Base-by-base conservation (phyloP, 1,284 basidiomycete genomes). In the Sanghuangporus sanghuang region DNA sequence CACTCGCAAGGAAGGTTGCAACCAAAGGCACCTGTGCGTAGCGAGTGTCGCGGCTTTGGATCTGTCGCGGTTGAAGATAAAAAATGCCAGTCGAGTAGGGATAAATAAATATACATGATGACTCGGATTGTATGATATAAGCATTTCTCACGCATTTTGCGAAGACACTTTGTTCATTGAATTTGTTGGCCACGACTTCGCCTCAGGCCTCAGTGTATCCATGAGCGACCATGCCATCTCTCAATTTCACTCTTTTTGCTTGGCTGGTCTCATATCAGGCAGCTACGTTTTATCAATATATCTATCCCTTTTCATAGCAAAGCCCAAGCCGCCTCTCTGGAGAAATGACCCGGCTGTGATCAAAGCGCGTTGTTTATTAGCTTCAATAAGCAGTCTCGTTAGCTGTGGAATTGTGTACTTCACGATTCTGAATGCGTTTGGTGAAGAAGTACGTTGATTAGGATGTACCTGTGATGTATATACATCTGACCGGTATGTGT, bases 271-370 rank as follows among this genome's bases (percentile, higher is more conserved):
- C 27, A 42, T 61, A 11, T 56, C 63, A 18, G 32, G 44, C 23
- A 64, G 63, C 39, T 65, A 65, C 38, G 60, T 65, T 3, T 23
- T 55, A 6, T 44, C 64, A 32, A 57, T 65, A 7, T 65, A 59
- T 50, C 18, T 65, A 1, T 65, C 64, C 14, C 60, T 50, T 14
- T 46, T 65, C 49, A 44, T 65, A 48, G 60, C 42, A 23, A 44
- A n/a, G 11, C 61, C 64, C 18, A 21, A 48, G 5, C 60, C 64
- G 3, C 64, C 64, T 9, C 44, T 65, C 18, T 85, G 83, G 80
- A 79, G 92, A 67, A 86, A 94, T 69, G 86, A 92, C 67, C 85
- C 90, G 0, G 79, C 81, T 40, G 88, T 94, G 16, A 91, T 94
- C 60, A 80, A 81, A 18, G 85, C 88, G 3, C 79, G 92, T 52